Evolutionary conservation across 306 rosid species (phyloP), one percentile per base, ranked within the genome.

Genomic region (Cucurbita pepo): DNA sequence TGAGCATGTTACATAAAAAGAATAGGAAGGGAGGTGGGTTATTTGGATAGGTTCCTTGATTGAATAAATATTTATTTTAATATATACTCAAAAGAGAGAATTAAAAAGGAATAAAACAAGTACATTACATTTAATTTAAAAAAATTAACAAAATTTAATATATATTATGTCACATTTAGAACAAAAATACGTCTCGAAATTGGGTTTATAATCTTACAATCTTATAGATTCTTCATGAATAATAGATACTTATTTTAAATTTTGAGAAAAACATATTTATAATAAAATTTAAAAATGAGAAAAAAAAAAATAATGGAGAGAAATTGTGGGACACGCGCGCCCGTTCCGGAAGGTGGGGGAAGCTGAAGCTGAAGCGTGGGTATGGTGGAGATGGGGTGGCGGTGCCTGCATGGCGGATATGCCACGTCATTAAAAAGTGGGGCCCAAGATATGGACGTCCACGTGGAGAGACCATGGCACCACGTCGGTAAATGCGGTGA

Each of bases 381-480:
- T 11, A 22, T 13, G 21, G 58, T 54, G 65, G 16, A 34, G 19
- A 52, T 52, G 1, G 47, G 19, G 19, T 13, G 66, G 52, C 53
- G 53, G 71, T 40, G 70, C 48, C 10, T 40, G 30, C 70, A 51
- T 40, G 70, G 71, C 53, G 6, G 71, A 44, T 36, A 0, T 21
- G 18, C 72, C 72, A 44, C 38, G 40, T 65, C 72, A 44, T 7
- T 5, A 5, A 44, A 4, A 44, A 0, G 36, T 0, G 72, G 71
- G 72, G 38, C 72, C 72, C 38, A 65, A 65, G 72, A 65, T 19
- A 65, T 44, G 38, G 72, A 65, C 72, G 51, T 44, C 72, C 72
- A 65, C 53, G 71, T 65, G 71, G 54, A 65, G 71, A 65, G 71
- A 43, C 14, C 37, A 65, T 37, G 36, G 54, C 53, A 65, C 38